phyloP scores from a whole-genome alignment of 441 rosid species.

The Melastoma candidum region DNA sequence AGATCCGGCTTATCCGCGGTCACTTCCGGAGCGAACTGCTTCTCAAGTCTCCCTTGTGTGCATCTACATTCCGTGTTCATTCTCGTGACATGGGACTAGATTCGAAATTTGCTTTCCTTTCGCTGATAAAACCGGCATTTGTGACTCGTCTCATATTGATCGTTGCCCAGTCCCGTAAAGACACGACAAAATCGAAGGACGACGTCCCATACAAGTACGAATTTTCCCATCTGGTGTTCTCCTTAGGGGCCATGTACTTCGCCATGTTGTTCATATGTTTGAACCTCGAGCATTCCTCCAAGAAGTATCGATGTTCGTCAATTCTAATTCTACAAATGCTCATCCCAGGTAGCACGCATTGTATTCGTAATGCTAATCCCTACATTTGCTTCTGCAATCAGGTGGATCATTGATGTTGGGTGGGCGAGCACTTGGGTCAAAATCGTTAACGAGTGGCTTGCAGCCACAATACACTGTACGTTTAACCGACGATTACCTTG shows the following conservation, averaged over 20 bases:
- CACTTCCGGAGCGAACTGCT: too few species aligned
- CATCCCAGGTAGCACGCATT: not conserved
- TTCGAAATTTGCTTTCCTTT: too few species aligned
- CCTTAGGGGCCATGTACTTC: slow-evolving; percentile 87
- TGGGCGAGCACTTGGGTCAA: slow-evolving; percentile 96
- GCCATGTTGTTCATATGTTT: slow-evolving; percentile 87
- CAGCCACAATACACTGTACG: slow-evolving; percentile 71
- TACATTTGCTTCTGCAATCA: slow-evolving; percentile 9
- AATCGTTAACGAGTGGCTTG: slow-evolving; percentile 82
- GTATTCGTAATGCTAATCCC: not conserved
- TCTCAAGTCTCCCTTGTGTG: too few species aligned
- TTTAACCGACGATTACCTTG: too few species aligned
- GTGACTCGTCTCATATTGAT: too few species aligned
- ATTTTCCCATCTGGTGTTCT: slow-evolving; percentile 72
- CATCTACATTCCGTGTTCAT: too few species aligned
- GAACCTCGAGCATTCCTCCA: slow-evolving; percentile 57
- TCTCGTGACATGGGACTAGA: too few species aligned
- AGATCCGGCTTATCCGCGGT: too few species aligned
- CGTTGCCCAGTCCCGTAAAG: slow-evolving; percentile 46
- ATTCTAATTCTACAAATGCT: not conserved
- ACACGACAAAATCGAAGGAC: slow-evolving; percentile 38
- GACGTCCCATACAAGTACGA: slow-evolving; percentile 68
- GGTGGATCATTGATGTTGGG: slow-evolving; percentile 92
- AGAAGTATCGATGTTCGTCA: slow-evolving; percentile 31
- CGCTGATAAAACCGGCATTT: too few species aligned